Base-by-base conservation (phyloP, 371 early-diverging fungal genomes). In the Zychaea mexicana region DNA sequence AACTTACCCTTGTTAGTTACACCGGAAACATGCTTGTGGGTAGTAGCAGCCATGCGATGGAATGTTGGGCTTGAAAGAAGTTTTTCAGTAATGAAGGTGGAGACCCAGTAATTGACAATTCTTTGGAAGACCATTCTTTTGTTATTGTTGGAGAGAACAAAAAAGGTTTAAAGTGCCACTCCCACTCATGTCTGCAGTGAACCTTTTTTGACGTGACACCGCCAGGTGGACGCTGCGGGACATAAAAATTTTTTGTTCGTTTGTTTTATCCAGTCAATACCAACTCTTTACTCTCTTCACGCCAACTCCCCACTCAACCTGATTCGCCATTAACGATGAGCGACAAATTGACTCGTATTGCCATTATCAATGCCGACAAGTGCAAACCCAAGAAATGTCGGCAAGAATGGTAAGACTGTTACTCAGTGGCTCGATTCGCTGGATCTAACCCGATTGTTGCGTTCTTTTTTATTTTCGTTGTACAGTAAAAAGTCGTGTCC, bases 341-440 rank as follows among this genome's bases (percentile, higher is more conserved):
- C 65, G 89, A 89, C 63, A 90, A 90, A 66, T 84, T 92, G 60
- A 92, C 94, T 21, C 90, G 98, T 85, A 91, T 97, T 71, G 99
- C 99, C 70, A 96, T 99, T 78, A 95, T 99, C 79, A 91, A 85
- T 69, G 74, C 84, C 42, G 99, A 99, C 88, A 96, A 94, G 83
- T 99, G 99, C 86, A 98, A 98, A 80, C 99, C 99, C 46, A 97
- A 98, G 84, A 96, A 99, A 81, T 99, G 99, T 81, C 86, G 95
- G 70, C 96, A 97, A 77, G 99, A 99, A 82, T 99, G 99, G 81
- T 86, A 96, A 90, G 77, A 30, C 12, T 30, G 1, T 42, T 32
- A 19, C 3, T n/a, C 13, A n/a, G 6, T 26, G 26, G n/a, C 57
- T 5, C n/a, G 57, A 33, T 17, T 56, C 4, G 13, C 31, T 42